Evolutionary conservation across 2,329 filamentous ascomycete genomes (phyloP).

Genomic region (Exophiala viscosa): DNA sequence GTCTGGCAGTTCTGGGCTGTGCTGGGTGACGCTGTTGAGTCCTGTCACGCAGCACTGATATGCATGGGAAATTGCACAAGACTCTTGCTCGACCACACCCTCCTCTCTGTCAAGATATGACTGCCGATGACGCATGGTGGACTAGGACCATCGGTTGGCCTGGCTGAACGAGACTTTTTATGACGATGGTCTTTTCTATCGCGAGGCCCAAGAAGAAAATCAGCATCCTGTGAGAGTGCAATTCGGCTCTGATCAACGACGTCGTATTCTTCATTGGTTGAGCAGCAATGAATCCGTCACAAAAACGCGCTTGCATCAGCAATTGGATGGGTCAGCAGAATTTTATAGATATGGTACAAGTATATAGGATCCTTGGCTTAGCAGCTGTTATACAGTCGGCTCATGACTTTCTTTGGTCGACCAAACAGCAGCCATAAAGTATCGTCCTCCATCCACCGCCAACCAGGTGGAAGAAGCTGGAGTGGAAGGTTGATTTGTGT

Average conservation of each 20-base stretch:
- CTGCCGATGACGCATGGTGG: slow-evolving; percentile 18
- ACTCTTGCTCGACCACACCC: slow-evolving; percentile 17
- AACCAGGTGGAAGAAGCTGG: neutral
- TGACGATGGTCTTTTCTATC: neutral
- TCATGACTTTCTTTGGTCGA: neutral
- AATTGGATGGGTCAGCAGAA: slow-evolving; percentile 6
- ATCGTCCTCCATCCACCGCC: neutral
- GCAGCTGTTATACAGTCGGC: neutral
- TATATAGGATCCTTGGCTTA: slow-evolving; percentile 7
- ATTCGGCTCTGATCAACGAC: slow-evolving; percentile 5
- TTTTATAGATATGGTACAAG: slow-evolving; percentile 3
- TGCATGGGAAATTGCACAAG: slow-evolving; percentile 26
- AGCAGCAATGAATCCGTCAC: slow-evolving; percentile 8
- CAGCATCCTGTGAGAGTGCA: slow-evolving; percentile 3
- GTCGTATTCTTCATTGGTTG: slow-evolving; percentile 11
- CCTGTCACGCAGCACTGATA: slow-evolving; percentile 23
- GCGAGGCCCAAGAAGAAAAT: neutral
- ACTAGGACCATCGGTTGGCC: neutral
- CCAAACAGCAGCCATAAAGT: neutral
- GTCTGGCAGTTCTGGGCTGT: slow-evolving; percentile 14
- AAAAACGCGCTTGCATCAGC: slow-evolving; percentile 12
- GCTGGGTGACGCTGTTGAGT: slow-evolving; percentile 20
- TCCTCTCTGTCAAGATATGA: neutral
- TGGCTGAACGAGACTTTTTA: neutral
- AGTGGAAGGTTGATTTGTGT: slow-evolving; percentile 1